Conservation (phyloP, 768 basidiomycete genomes). For the Phlebiopsis gigantea region DNA sequence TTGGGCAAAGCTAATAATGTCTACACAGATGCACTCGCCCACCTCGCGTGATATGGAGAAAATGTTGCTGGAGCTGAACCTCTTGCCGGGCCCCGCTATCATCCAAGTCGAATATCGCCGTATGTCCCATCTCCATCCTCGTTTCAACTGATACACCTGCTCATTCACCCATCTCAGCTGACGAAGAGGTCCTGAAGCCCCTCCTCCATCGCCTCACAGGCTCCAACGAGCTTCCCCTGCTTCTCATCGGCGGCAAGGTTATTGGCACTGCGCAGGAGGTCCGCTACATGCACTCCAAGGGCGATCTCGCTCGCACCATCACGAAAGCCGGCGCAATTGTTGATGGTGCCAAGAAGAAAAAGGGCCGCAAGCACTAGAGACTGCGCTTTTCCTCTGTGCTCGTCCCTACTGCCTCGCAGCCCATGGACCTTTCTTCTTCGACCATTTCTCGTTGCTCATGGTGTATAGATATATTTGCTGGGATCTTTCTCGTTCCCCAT, state of each 20-base stretch:
- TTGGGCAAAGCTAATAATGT: not conserved
- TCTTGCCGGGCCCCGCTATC: conserved; percentile 58
- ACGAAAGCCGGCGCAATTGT: conserved; percentile 53
- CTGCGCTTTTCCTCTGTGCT: not conserved
- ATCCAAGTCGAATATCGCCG: conserved; percentile 67
- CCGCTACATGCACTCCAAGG: conserved; percentile 41
- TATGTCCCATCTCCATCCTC: conserved; percentile 17
- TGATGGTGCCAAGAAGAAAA: conserved; percentile 49
- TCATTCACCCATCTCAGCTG: conserved; percentile 34
- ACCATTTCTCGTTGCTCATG: not conserved
- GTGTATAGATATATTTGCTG: conserved; percentile 6
- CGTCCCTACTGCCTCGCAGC: not conserved
- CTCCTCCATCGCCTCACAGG: conserved; percentile 59
- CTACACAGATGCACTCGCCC: conserved; percentile 52
- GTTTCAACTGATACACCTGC: not conserved
- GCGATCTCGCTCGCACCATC: conserved; percentile 47
- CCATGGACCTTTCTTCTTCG: not conserved
- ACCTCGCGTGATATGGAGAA: conserved; percentile 62
- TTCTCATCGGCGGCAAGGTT: conserved; percentile 63
- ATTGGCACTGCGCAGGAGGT: conserved; percentile 45
- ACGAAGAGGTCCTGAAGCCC: conserved; percentile 56
- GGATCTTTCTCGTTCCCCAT: not conserved
- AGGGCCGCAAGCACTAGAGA: conserved; percentile 25
- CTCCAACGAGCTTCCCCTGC: conserved; percentile 51
- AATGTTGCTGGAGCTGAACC: conserved; percentile 48